Evolutionary conservation across 805 yeast species (phyloP).

Genomic region (Candida maltosa): DNA sequence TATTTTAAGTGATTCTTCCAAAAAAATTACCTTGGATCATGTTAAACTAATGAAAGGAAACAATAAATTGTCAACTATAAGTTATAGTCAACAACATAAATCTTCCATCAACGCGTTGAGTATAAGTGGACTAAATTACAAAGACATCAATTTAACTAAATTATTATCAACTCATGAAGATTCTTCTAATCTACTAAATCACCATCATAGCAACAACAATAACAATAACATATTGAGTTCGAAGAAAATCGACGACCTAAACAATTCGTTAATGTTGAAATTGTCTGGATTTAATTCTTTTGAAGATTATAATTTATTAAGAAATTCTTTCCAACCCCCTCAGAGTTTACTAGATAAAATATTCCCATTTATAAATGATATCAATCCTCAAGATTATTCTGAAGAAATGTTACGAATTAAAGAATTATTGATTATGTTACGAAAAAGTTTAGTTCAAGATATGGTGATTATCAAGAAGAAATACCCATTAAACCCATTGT

Average conservation of each 20-base stretch:
- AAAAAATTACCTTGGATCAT: conserved; percentile 11
- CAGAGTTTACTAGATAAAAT: conserved; percentile 18
- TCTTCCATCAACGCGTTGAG: conserved; percentile 18
- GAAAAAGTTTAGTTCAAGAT: conserved; percentile 25
- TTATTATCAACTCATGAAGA: conserved; percentile 15
- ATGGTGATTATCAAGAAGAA: conserved; percentile 21
- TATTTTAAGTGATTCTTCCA: conserved; percentile 5
- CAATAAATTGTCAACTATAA: conserved; percentile 18
- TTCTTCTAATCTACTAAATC: too few species aligned
- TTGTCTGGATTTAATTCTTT: conserved; percentile 21
- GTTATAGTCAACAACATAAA: conserved; percentile 26
- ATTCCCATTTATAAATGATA: conserved; percentile 25
- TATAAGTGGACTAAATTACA: conserved; percentile 15
- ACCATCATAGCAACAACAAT: too few species aligned
- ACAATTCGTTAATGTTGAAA: conserved; percentile 12
- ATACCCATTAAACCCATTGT: conserved; percentile 22
- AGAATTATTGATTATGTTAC: conserved; percentile 15
- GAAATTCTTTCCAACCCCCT: conserved; percentile 24
- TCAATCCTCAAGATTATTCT: conserved; percentile 7
- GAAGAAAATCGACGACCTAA: conserved; percentile 10
- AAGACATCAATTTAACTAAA: conserved; percentile 17
- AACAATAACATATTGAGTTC: conserved; percentile 11
- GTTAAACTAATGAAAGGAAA: conserved; percentile 22
- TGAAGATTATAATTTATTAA: conserved; percentile 14
- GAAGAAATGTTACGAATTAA: conserved; percentile 10